Percentiles rank a stretch among this genome's conserved stretches.
Conservation (phyloP, 768 basidiomycete species). For the Dioszegia crocea region DNA sequence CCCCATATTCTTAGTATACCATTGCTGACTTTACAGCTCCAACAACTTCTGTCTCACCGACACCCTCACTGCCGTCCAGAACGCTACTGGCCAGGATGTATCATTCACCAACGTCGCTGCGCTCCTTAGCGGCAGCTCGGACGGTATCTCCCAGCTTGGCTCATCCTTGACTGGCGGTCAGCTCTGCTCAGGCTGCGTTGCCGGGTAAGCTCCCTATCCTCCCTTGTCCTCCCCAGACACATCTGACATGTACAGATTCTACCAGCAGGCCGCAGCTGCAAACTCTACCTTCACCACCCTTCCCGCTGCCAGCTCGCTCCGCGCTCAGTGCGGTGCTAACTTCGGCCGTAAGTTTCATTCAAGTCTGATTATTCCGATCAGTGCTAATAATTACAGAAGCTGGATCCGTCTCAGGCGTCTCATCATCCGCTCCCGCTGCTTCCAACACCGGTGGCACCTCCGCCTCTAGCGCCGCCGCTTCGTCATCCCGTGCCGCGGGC, state of each 20-base stretch:
- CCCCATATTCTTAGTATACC: neutral
- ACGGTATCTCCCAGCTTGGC: slow-evolving; percentile 13
- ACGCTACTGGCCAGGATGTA: slow-evolving; percentile 33
- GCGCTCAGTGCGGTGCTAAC: slow-evolving; percentile 31
- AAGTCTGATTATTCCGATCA: no score
- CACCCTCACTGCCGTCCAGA: slow-evolving; percentile 40
- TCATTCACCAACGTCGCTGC: slow-evolving; percentile 31
- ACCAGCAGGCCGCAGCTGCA: slow-evolving; percentile 32
- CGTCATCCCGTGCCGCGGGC: slow-evolving; percentile 10
- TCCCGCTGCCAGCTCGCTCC: slow-evolving; percentile 31
- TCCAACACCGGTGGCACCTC: slow-evolving; percentile 6
- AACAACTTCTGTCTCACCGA: slow-evolving; percentile 45
- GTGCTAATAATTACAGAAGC: no score
- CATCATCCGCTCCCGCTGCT: slow-evolving; percentile 12
- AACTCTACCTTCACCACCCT: slow-evolving; percentile 29
- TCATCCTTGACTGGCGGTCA: slow-evolving; percentile 21
- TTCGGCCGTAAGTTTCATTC: slow-evolving; percentile 34
- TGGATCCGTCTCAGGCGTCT: slow-evolving; percentile 14
- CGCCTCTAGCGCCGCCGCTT: slow-evolving; percentile 13
- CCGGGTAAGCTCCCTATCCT: slow-evolving; percentile 27
- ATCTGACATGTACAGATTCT: slow-evolving; percentile 32
- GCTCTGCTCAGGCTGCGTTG: slow-evolving; percentile 49
- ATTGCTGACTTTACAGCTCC: slow-evolving; percentile 27
- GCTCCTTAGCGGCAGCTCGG: slow-evolving; percentile 18
- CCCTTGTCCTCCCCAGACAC: neutral